These are phyloP conservation scores for Corrigiola litoralis DNA, from an alignment of 179 eudicot genomes.

Conservation along the genomic window DNA sequence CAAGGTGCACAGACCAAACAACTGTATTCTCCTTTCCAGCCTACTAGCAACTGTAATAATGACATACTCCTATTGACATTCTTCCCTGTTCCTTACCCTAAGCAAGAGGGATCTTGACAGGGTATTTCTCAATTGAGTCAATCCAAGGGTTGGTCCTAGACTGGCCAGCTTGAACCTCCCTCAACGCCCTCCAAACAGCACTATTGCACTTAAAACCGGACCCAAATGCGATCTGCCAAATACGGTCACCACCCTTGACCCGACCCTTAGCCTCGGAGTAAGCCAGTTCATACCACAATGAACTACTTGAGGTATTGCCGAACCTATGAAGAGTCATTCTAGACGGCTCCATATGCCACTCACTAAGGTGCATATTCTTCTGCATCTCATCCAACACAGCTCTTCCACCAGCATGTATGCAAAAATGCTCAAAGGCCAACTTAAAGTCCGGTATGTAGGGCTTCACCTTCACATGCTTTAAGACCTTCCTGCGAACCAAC, in stretches of 20 bases:
- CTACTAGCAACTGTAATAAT: not conserved
- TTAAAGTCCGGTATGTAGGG: slow-evolving; percentile 80
- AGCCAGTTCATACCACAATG: slow-evolving; percentile 70
- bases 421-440: slow-evolving; percentile 73
- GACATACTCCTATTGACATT: not conserved
- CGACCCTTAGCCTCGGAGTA: slow-evolving; percentile 71
- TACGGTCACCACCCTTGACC: slow-evolving; percentile 52
- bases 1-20: slow-evolving; percentile 13
- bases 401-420: slow-evolving; percentile 74
- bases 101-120: slow-evolving; percentile 41
- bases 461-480: slow-evolving; percentile 48
- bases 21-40: not conserved
- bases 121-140: slow-evolving; percentile 52
- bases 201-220: slow-evolving; percentile 89
- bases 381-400: slow-evolving; percentile 70
- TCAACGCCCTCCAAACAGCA: slow-evolving; percentile 73
- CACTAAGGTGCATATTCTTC: slow-evolving; percentile 52
- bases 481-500: slow-evolving; percentile 43
- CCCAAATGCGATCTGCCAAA: slow-evolving; percentile 85
- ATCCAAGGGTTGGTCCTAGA: slow-evolving; percentile 60
- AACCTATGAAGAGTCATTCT: slow-evolving; percentile 77
- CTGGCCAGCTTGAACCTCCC: slow-evolving; percentile 33
- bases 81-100: slow-evolving; percentile 12
- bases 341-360: slow-evolving; percentile 84
- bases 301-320: slow-evolving; percentile 82